Base-by-base conservation (phyloP, 768 basidiomycete genomes). In the Suillus placidus region DNA sequence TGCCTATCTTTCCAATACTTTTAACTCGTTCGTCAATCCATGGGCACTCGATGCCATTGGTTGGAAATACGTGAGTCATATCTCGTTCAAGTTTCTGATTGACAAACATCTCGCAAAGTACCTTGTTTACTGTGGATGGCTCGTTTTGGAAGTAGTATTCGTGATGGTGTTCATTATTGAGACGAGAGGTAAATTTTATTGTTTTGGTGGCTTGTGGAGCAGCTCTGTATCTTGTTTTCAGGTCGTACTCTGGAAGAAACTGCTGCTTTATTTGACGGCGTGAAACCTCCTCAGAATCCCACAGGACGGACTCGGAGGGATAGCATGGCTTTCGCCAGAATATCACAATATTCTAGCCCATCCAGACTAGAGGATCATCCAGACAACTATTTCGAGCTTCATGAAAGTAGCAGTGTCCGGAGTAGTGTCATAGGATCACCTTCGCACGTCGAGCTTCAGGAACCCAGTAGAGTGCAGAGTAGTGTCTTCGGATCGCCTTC, bases 1-100 rank as follows among this genome's bases (percentile, higher is more conserved):
- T 6, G 80, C 91, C 35, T 88, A 85, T 71, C 79, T 90, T 43
- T 85, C 89, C 2, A 79, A 91, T 34, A 88, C 91, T 3, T 89
- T 94, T 76, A 94, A 91, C 70, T 89, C 90, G 71, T 90, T 92
- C 62, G 85, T 92, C 57, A 93, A 93, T 69, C 91, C 92, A 8
- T 86, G 88, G 80, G 92, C 92, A 1, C 78, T 94, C 30, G 77
- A 80, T 6, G 73, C 73, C 0, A 68, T 87, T 6, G 79, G 79
- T 10, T 87, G 86, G 86, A 81, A 82, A 78, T 87, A 87, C 64
- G 64, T 77, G 34, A 67, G 55, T 66, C 61, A 7, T 38, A 60
- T 62, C 30, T 32, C 1, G 30, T 55, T 60, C 30, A 10, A 20
- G 4, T 32, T 40, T 47, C 57, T 18, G 3, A 30, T 60, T 45